phyloP scores from a whole-genome alignment of 805 yeast genomes.

The Zygosaccharomyces kombuchaensis region DNA sequence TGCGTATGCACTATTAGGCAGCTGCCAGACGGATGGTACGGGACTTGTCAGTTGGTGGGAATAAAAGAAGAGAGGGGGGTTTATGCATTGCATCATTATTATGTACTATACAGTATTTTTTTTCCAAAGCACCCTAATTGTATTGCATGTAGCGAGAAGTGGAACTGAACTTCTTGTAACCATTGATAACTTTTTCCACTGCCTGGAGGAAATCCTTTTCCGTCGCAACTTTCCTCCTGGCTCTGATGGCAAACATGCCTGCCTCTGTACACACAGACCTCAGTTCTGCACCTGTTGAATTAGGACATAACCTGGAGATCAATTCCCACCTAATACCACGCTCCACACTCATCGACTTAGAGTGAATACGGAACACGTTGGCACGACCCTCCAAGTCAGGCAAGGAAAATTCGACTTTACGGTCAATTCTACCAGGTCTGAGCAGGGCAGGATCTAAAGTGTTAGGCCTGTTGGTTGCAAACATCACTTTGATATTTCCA shows the following conservation, averaged over 20 bases:
- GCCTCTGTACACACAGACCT: slow-evolving; percentile 99
- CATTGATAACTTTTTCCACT: slow-evolving; percentile 97
- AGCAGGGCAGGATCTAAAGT: slow-evolving; percentile 95
- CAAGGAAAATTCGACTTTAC: slow-evolving; percentile 93
- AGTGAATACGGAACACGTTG: slow-evolving; percentile 93
- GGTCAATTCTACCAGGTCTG: slow-evolving; percentile 98
- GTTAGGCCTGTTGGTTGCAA: slow-evolving; percentile 97
- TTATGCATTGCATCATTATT: slow-evolving; percentile 12
- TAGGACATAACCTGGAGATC: slow-evolving; percentile 95
- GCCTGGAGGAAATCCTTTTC: slow-evolving; percentile 97
- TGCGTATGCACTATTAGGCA: slow-evolving; percentile 79
- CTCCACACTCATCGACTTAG: slow-evolving; percentile 96
- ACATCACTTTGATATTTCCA: slow-evolving; percentile 98
- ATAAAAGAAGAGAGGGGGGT: slow-evolving; percentile 25
- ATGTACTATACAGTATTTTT: slow-evolving; percentile 14
- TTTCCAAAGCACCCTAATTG: slow-evolving; percentile 44
- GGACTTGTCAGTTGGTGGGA: slow-evolving; percentile 98
- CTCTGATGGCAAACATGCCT: slow-evolving; percentile 99
- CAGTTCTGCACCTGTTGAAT: slow-evolving; percentile 97
- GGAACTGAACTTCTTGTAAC: slow-evolving; percentile 94
- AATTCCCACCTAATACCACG: slow-evolving; percentile 98
- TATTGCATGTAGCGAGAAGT: slow-evolving; percentile 99
- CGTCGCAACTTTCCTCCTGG: slow-evolving; percentile 95
- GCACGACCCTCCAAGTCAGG: slow-evolving; percentile 99
- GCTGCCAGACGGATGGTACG: slow-evolving; percentile 95